Percentiles rank a stretch among this genome's conserved stretches.
These are phyloP conservation scores for Warburgia ugandensis DNA, from an alignment of 164 flowering plant genomes.

Conservation along the genomic window DNA sequence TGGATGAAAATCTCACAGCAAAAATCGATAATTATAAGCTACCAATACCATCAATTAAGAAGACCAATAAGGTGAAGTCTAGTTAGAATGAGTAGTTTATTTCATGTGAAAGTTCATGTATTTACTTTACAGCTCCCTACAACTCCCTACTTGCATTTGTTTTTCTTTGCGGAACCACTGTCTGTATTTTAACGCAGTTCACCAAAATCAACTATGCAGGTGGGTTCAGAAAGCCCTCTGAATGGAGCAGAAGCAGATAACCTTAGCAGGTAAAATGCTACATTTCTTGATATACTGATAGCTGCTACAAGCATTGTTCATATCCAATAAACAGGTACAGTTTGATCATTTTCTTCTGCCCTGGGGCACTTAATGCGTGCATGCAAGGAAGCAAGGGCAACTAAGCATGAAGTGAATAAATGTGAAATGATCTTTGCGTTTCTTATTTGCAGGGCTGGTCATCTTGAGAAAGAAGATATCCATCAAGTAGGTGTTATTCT, in stretches of 20 bases:
- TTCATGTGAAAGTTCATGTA: neutral
- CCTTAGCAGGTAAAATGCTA: constrained; percentile 20
- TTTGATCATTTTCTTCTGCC: no score
- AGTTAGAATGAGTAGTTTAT: constrained; percentile 1
- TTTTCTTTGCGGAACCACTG: neutral
- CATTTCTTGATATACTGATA: no score
- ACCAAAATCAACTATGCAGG: no score
- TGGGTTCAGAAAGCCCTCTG: constrained; percentile 38
- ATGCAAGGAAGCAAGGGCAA: neutral
- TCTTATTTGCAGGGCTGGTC: constrained; percentile 23
- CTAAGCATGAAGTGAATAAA: neutral
- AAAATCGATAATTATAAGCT: constrained; percentile 61
- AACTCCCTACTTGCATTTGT: neutral
- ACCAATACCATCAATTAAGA: constrained; percentile 29
- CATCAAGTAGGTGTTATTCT: constrained; percentile 62
- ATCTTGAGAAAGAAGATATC: constrained; percentile 61
- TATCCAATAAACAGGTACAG: no score
- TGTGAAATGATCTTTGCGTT: neutral
- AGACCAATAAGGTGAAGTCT: constrained; percentile 31
- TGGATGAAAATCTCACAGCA: constrained; percentile 65
- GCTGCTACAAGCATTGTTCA: no score
- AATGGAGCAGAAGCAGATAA: constrained; percentile 17
- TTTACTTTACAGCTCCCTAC: neutral
- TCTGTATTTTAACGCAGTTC: constrained; percentile 4
- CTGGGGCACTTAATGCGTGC: no score